phyloP scores from a whole-genome alignment of 208 protist genomes.

The Leptomonas seymouri region DNA sequence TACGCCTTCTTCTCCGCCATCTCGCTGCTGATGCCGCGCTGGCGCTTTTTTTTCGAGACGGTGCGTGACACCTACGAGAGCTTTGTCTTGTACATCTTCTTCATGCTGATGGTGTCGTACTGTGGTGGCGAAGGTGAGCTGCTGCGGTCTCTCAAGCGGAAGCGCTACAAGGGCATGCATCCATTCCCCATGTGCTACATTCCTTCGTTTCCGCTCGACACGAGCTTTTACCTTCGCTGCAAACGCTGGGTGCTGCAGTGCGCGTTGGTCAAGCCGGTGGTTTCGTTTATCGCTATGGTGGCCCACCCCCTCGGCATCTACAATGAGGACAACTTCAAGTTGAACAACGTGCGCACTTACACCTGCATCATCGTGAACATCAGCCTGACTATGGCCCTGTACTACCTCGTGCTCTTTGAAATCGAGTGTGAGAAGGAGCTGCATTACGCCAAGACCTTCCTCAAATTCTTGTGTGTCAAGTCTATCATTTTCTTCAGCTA shows the following conservation, averaged over 20 bases:
- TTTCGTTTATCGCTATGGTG: conserved; percentile 74
- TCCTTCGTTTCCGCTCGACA: conserved; percentile 66
- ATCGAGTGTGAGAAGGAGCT: conserved; percentile 80
- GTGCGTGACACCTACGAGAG: conserved; percentile 89
- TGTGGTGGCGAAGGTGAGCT: conserved; percentile 85
- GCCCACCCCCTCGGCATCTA: conserved; percentile 66
- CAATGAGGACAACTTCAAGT: conserved; percentile 60
- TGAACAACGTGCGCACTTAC: conserved; percentile 84
- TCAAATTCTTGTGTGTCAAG: conserved; percentile 91
- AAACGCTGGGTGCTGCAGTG: conserved; percentile 93
- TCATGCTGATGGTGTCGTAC: conserved; percentile 90
- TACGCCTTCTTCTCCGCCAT: conserved; percentile 79
- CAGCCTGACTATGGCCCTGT: conserved; percentile 77
- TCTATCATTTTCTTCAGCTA: conserved; percentile 91
- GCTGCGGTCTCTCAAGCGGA: conserved; percentile 74
- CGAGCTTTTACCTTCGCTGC: conserved; percentile 78
- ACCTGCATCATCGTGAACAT: conserved; percentile 85
- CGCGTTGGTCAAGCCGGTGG: conserved; percentile 83
- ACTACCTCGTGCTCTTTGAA: conserved; percentile 91
- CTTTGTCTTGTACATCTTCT: conserved; percentile 93
- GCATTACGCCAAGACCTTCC: conserved; percentile 80
- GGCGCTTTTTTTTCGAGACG: conserved; percentile 83
- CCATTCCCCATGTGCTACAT: conserved; percentile 75
- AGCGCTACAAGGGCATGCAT: conserved; percentile 78
- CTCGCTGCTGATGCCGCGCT: conserved; percentile 51